Conservation (phyloP, 371 early-diverging fungal genomes). For the Dichotomocladium elegans region DNA sequence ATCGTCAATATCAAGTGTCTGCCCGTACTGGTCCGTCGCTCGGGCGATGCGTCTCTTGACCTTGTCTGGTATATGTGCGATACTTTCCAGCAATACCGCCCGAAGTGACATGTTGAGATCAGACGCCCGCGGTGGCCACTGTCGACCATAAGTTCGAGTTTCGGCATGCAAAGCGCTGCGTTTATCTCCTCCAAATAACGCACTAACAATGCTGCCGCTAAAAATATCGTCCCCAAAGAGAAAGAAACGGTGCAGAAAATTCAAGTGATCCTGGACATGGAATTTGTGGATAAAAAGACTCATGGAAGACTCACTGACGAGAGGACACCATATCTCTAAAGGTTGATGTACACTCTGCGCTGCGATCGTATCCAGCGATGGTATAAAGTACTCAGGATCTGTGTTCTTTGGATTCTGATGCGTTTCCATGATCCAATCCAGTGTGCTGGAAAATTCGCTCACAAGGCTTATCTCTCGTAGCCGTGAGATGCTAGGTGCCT, state of each 20-base stretch:
- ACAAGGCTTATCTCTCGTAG: not conserved
- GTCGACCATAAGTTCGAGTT: constrained; percentile 1
- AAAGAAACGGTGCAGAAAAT: constrained; percentile 30
- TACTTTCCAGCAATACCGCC: constrained; percentile 37
- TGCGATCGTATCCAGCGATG: constrained; percentile 28
- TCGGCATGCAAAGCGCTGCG: constrained; percentile 2
- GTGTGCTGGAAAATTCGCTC: constrained; percentile 12
- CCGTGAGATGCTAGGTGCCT: not conserved
- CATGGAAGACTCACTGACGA: constrained; percentile 47
- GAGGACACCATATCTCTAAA: constrained; percentile 31
- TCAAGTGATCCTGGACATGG: constrained; percentile 39
- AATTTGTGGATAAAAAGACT: constrained; percentile 42
- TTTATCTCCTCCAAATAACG: constrained; percentile 23
- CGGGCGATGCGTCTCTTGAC: not conserved
- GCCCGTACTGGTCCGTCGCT: not conserved
- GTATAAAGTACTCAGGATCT: constrained; percentile 23
- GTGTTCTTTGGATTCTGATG: not conserved
- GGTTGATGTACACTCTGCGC: constrained; percentile 29
- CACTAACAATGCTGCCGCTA: constrained; percentile 22
- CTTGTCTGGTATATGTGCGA: constrained; percentile 4
- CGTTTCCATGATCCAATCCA: constrained; percentile 8
- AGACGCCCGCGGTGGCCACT: constrained; percentile 44
- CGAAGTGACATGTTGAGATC: constrained; percentile 38
- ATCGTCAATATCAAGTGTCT: constrained; percentile 25
- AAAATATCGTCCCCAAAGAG: constrained; percentile 42